Conservation (phyloP, 2,329 filamentous ascomycete species). For the Didymella arachidicola region DNA sequence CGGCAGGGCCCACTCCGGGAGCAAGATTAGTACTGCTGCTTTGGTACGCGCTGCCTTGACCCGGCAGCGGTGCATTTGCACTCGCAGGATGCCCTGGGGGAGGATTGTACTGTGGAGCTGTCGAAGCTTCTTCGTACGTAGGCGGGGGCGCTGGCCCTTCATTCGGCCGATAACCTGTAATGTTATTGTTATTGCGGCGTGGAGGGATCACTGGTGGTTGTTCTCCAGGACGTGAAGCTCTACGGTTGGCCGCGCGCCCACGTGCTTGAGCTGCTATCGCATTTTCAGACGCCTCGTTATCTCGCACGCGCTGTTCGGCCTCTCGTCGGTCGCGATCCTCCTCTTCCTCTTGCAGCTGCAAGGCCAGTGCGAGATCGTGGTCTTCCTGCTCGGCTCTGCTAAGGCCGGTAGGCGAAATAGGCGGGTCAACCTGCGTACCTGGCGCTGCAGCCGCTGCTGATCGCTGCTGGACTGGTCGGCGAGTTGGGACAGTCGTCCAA, state of each 20-base stretch:
- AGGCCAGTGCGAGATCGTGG: slow-evolving; percentile 80
- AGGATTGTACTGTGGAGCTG: slow-evolving; percentile 63
- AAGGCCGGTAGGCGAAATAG: slow-evolving; percentile 38
- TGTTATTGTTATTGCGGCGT: slow-evolving; percentile 47
- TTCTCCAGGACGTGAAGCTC: slow-evolving; percentile 41
- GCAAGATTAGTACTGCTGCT: slow-evolving; percentile 24
- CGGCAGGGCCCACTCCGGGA: slow-evolving; percentile 21
- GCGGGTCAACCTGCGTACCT: slow-evolving; percentile 25
- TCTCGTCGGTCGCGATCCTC: slow-evolving; percentile 74
- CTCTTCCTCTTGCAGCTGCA: slow-evolving; percentile 95
- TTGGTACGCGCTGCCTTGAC: slow-evolving; percentile 39
- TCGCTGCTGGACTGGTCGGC: slow-evolving; percentile 40
- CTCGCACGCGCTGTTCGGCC: slow-evolving; percentile 69
- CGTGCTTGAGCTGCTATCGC: slow-evolving; percentile 64
- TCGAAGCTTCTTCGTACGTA: slow-evolving; percentile 70
- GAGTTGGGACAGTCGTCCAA: slow-evolving; percentile 64
- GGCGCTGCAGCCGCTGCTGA: slow-evolving; percentile 13
- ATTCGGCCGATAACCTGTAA: slow-evolving; percentile 46
- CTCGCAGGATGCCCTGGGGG: slow-evolving; percentile 57
- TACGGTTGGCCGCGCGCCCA: slow-evolving; percentile 35
- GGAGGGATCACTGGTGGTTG: slow-evolving; percentile 57
- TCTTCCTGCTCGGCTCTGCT: slow-evolving; percentile 78
- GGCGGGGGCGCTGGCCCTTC: slow-evolving; percentile 66
- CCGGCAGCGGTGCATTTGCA: slow-evolving; percentile 41
- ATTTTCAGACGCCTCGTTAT: slow-evolving; percentile 73